These are phyloP conservation scores for Canavalia gladiata DNA, from an alignment of 306 rosid genomes.

Conservation along the genomic window DNA sequence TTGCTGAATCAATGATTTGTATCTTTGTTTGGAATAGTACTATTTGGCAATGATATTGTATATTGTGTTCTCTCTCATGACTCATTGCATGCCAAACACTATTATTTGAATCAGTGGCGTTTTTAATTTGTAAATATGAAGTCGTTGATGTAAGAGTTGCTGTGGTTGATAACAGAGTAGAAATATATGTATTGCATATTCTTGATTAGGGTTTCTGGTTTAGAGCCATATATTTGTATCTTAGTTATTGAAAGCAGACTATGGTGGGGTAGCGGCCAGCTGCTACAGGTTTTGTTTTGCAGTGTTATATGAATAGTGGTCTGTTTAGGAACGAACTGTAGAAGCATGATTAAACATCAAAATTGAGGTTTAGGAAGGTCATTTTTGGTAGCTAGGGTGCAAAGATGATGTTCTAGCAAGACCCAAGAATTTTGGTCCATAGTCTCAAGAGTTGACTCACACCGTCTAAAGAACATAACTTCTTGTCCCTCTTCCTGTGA, in stretches of 20 bases:
- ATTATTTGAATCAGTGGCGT: background rate
- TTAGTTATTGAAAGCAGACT: background rate
- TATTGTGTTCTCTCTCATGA: constrained; percentile 18
- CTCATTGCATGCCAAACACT: background rate
- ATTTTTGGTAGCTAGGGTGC: background rate
- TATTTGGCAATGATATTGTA: constrained; percentile 36
- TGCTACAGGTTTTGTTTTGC: background rate
- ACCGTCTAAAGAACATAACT: no score
- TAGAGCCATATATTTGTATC: background rate
- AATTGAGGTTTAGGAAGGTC: background rate
- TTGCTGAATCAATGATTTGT: constrained; percentile 28
- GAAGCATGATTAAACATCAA: background rate
- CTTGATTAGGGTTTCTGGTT: background rate
- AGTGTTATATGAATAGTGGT: background rate
- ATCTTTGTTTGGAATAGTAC: constrained; percentile 40
- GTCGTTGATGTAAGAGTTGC: background rate
- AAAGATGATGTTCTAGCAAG: background rate
- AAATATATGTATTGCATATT: background rate
- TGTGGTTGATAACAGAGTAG: background rate
- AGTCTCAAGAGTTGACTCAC: no score
- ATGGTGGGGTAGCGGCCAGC: background rate
- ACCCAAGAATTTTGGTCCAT: no score
- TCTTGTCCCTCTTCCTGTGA: no score
- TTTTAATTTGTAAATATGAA: background rate
- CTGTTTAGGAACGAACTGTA: background rate